Evolutionary conservation across 257 asterid species (phyloP), one percentile per base, ranked within the genome.

Genomic region (Fraxinus excelsior): DNA sequence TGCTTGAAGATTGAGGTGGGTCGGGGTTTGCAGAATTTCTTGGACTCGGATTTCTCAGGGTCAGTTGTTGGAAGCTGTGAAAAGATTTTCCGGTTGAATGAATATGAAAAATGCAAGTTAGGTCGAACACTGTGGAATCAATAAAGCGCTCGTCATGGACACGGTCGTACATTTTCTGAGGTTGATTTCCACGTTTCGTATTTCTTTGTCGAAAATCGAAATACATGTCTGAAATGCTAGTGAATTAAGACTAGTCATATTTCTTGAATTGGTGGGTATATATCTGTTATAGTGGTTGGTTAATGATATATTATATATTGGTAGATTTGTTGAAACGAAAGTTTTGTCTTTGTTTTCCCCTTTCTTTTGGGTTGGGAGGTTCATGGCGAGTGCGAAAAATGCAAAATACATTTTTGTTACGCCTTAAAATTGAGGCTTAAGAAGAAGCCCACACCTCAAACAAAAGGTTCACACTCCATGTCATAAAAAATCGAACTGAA

Each of bases 291-390:
- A 65, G 49, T 81, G 67, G 79, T 74, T 68, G 21, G 64, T 56
- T 73, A 73, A 67, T 75, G 78, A 51, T 60, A 73, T 11, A 62
- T 62, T 73, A 73, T n/a, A 58, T 72, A 77, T 44, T 73, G 82
- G 76, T 72, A 71, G 76, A 81, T 74, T 28, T 34, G 53, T 23
- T 77, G 76, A 31, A 77, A 77, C 56, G 18, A 4, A 26, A 62
- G 19, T 60, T 21, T 31, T 23, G 7, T 11, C 32, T 62, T 62
- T 62, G 6, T 62, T 60, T 25, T 25, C 32, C 32, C 68, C 7
- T 25, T 62, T 25, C 68, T 60, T 62, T 7, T 12, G 2, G 68
- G 1, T 62, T 58, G 29, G 4, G 66, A 58, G 28, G 29, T 7
- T 58, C 66, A 21, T 7, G 0, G 5, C 29, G 29, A 58, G 1